A percentile compares a stretch with the other conserved stretches of the same genome.
Conservation (phyloP, 2,329 filamentous ascomycete genomes). For the Penicillium digitatum region DNA sequence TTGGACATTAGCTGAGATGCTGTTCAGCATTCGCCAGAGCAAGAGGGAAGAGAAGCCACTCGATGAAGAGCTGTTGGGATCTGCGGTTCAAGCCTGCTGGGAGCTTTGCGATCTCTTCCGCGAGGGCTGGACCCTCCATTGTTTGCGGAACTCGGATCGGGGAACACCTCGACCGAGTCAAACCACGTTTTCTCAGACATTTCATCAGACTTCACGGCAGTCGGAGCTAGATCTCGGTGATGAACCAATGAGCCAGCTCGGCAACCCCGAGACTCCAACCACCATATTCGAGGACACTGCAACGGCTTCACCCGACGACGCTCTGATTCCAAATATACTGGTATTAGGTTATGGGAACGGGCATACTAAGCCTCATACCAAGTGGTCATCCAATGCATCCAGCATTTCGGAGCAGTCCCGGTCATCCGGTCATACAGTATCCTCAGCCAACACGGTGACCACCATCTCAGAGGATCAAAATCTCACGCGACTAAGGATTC, state of each 20-base stretch:
- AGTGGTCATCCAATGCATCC: slow-evolving; percentile 76
- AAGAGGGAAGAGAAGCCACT: slow-evolving; percentile 66
- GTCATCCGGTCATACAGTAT: slow-evolving; percentile 48
- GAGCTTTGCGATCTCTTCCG: slow-evolving; percentile 90
- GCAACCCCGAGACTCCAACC: slow-evolving; percentile 77
- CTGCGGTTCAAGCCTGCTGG: slow-evolving; percentile 90
- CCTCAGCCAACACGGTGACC: slow-evolving; percentile 44
- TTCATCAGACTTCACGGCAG: slow-evolving; percentile 48
- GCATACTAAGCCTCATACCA: slow-evolving; percentile 47
- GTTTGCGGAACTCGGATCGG: slow-evolving; percentile 67
- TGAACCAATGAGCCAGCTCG: slow-evolving; percentile 25
- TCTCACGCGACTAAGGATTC: slow-evolving; percentile 69
- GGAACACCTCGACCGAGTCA: slow-evolving; percentile 81
- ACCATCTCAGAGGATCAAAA: slow-evolving; percentile 65
- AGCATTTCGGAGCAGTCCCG: slow-evolving; percentile 77
- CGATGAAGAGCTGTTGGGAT: slow-evolving; percentile 80
- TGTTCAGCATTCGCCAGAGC: slow-evolving; percentile 84
- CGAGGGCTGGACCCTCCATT: slow-evolving; percentile 77
- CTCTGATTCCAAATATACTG: slow-evolving; percentile 79
- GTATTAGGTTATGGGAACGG: slow-evolving; percentile 69
- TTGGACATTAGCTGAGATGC: slow-evolving; percentile 87
- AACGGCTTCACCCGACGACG: slow-evolving; percentile 75
- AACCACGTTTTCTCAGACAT: slow-evolving; percentile 63
- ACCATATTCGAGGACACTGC: slow-evolving; percentile 94
- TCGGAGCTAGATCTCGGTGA: slow-evolving; percentile 34